These are phyloP conservation scores for Polyporus arcularius DNA, from an alignment of 768 basidiomycete species.

Conservation along the genomic window DNA sequence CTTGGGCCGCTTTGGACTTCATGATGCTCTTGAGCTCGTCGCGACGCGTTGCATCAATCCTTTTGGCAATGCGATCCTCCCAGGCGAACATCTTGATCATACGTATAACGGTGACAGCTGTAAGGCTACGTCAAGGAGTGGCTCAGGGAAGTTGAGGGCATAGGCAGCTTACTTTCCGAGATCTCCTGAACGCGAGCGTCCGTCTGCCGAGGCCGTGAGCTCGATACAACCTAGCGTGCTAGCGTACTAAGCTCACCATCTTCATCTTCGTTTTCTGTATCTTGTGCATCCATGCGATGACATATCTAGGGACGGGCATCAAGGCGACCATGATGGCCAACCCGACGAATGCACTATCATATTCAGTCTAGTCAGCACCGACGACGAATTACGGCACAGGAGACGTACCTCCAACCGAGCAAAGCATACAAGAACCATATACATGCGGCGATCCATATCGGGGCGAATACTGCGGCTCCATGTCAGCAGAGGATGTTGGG, in stretches of 20 bases:
- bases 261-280: constrained; percentile 42
- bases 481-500: constrained; percentile 42
- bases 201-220: constrained; percentile 29
- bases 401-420: constrained; percentile 48
- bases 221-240: neutral
- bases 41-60: constrained; percentile 56
- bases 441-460: constrained; percentile 41
- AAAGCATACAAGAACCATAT: constrained; percentile 44
- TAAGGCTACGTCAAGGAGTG: neutral
- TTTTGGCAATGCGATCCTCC: constrained; percentile 48
- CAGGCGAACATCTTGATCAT: constrained; percentile 50
- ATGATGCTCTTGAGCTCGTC: constrained; percentile 58
- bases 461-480: constrained; percentile 36
- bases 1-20: constrained; percentile 49
- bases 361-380: neutral
- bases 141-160: neutral
- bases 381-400: neutral
- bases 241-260: constrained; percentile 27
- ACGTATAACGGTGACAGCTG: constrained; percentile 37
- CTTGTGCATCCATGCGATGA: constrained; percentile 35
- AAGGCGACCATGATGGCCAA: constrained; percentile 41
- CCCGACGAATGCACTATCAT: constrained; percentile 41
- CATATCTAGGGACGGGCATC: constrained; percentile 41
- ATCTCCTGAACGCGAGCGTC: constrained; percentile 45
- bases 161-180: constrained; percentile 35